A percentile compares a stretch with the other conserved stretches of the same genome.
Conservation (phyloP, 495 filamentous ascomycete genomes). For the Penicillium subrubescens region DNA sequence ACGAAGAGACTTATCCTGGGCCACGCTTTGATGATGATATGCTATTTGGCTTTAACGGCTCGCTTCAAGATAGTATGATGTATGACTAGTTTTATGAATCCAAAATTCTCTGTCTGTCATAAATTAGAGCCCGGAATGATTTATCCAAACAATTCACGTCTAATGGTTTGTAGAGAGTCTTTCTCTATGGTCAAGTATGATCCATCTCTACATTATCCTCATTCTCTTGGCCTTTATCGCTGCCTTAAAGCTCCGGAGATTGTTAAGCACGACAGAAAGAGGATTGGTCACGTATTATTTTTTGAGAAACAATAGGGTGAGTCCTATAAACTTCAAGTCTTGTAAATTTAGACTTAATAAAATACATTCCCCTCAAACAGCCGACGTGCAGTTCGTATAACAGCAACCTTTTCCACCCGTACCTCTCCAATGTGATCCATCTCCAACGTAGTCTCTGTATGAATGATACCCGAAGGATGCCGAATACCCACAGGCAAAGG, state of each 20-base stretch:
- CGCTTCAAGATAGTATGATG: conserved; percentile 24
- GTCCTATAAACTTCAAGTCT: not conserved
- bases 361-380: conserved; percentile 28
- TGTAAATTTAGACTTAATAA: not conserved
- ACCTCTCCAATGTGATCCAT: conserved; percentile 7
- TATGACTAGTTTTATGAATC: not conserved
- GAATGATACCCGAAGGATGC: conserved; percentile 26
- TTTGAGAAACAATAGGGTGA: too few species aligned
- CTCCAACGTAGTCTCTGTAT: conserved; percentile 21
- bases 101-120: not conserved
- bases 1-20: conserved; percentile 8
- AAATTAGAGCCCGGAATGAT: too few species aligned
- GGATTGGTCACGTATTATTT: too few species aligned
- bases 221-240: not conserved
- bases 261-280: not conserved
- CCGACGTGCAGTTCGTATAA: conserved; percentile 29
- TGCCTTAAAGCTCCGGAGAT: not conserved
- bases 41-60: conserved; percentile 33
- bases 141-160: too few species aligned
- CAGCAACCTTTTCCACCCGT: conserved; percentile 27
- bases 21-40: conserved; percentile 23
- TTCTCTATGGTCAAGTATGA: not conserved
- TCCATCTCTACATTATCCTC: not conserved
- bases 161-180: too few species aligned
- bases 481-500: conserved; percentile 18